Evolutionary conservation across 202 grass and related monocot species (phyloP).

Genomic region (Hordeum pubiflorum): DNA sequence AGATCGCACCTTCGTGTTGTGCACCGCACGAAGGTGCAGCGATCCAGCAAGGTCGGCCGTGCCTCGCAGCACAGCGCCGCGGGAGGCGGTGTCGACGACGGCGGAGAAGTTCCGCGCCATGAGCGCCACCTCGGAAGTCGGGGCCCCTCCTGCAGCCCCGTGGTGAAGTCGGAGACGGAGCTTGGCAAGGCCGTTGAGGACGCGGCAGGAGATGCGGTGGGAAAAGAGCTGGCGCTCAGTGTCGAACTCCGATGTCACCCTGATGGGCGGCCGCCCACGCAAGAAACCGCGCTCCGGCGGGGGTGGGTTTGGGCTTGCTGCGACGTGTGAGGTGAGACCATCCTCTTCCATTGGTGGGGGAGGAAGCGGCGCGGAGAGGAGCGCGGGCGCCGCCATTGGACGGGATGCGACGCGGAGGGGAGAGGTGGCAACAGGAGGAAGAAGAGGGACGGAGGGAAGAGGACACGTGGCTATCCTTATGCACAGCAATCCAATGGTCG

Average conservation of each 20-base stretch:
- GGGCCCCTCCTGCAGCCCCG: constrained; percentile 21
- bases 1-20: constrained; percentile 59
- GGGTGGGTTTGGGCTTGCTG: not conserved
- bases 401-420: not conserved
- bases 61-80: constrained; percentile 59
- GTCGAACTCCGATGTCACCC: constrained; percentile 89
- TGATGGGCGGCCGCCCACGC: constrained; percentile 29
- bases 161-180: constrained; percentile 63
- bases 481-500: not conserved
- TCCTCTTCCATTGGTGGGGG: constrained; percentile 2
- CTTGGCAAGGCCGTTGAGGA: constrained; percentile 74
- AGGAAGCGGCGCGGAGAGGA: constrained; percentile 13
- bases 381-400: constrained; percentile 34
- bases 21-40: constrained; percentile 45
- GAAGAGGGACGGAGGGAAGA: not conserved
- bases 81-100: constrained; percentile 54
- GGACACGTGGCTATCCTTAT: constrained; percentile 2
- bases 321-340: not conserved
- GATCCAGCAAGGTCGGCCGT: constrained; percentile 38
- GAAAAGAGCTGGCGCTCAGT: constrained; percentile 50
- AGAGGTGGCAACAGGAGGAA: not conserved
- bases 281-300: not conserved
- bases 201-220: constrained; percentile 81
- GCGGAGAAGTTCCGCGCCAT: constrained; percentile 62
- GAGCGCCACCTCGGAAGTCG: constrained; percentile 50